These are phyloP conservation scores for grape (Vitis vinifera) DNA, from an alignment of 164 flowering plant species.

Conservation along the genomic window DNA sequence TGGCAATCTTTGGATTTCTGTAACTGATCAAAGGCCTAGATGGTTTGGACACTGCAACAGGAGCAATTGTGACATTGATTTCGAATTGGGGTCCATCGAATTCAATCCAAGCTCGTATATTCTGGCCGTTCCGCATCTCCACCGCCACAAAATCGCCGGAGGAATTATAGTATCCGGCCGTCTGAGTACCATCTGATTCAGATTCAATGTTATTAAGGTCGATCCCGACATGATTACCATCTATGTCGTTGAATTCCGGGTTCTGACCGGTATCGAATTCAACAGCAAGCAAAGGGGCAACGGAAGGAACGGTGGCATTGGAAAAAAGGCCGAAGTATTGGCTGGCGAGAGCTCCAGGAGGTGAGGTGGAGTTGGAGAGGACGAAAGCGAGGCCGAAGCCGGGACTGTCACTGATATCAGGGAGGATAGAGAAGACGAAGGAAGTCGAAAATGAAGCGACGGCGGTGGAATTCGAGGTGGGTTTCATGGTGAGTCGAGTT, in stretches of 20 bases:
- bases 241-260: constrained; percentile 70
- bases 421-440: constrained; percentile 73
- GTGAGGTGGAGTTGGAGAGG: constrained; percentile 58
- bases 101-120: constrained; percentile 79
- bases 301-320: constrained; percentile 27
- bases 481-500: constrained; percentile 32
- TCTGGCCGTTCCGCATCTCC: constrained; percentile 62
- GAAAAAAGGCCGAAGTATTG: constrained; percentile 81
- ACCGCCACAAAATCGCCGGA: constrained; percentile 32
- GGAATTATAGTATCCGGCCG: constrained; percentile 53
- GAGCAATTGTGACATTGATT: constrained; percentile 74
- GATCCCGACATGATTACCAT: constrained; percentile 71
- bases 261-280: constrained; percentile 81
- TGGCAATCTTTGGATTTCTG: constrained; percentile 37
- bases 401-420: constrained; percentile 48
- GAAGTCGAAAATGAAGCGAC: constrained; percentile 68
- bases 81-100: constrained; percentile 46
- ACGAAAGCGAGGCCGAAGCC: constrained; percentile 80
- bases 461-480: constrained; percentile 19
- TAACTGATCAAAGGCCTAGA: constrained; percentile 41
- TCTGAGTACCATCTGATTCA: not conserved
- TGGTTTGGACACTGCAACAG: constrained; percentile 43
- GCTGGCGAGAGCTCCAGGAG: constrained; percentile 57
- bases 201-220: constrained; percentile 68
- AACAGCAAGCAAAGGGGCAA: constrained; percentile 66